Evolutionary conservation across 768 basidiomycete genomes (phyloP), one percentile per base, ranked within the genome.

Genomic region (Sutorius australiensis): DNA sequence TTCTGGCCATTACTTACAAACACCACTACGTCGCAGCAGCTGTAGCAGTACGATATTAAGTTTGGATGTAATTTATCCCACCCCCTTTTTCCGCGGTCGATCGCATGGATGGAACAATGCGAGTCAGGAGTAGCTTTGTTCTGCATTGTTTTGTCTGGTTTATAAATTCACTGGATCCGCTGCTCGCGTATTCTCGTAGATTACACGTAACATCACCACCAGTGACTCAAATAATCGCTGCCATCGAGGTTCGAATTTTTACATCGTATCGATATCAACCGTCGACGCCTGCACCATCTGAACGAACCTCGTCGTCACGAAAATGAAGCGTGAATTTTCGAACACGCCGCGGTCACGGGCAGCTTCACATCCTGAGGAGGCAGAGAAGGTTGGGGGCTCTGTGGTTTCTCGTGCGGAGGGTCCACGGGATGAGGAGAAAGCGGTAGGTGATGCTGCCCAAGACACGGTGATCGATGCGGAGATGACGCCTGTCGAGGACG

Each of bases 301-400:
- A 46, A 34, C 42, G 12, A 46, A 10, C n/a, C 7, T 27, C 32
- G 10, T 31, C 36, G 24, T 16, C 32, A 24, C 39, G 21, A 24
- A 24, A 4, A 68, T 67, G 66, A 60, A 60, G 37, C 64, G 62
- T 5, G 64, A 62, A 0, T 60, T 68, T 31, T 31, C 60, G 30
- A 62, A 62, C 30, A 50, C 52, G 2, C 0, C 46, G 0, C 56
- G 51, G 16, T 0, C 24, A 4, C 24, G 24, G 24, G 24, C 24
- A 24, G 24, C 24, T 4, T 24, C 43, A 5, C 37, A 32, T 43
- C 31, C 44, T n/a, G n/a, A 27, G 7, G 24, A 24, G 24, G 24
- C 4, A 24, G 24, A 24, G 24, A 24, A 24, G 24, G 24, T 24
- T 24, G 4, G 24, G 24, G 24, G 24, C 24, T 24, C 24, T 24